Base-by-base conservation (phyloP, 306 rosid genomes). In the Sicyos edulis region DNA sequence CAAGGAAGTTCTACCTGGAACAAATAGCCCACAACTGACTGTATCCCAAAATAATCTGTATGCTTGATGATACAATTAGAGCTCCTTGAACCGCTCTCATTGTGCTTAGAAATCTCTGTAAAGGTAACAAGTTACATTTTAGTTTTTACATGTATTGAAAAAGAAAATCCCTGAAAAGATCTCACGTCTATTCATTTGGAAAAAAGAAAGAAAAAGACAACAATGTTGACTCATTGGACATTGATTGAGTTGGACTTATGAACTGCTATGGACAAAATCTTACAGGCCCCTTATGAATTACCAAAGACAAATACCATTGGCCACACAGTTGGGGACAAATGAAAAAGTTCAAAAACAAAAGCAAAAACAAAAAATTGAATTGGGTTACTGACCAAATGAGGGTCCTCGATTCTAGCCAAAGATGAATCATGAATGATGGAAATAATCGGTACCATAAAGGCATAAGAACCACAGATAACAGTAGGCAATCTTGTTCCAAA, bases 11-110 rank as follows among this genome's bases (percentile, higher is more conserved):
- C 59, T 77, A 95, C 99, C 99, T 87, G 74, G 99, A 91, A 80
- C 97, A 95, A 49, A 95, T 91, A 81, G 91, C 97, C 99, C 99
- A 95, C 60, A 91, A 64, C 71, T 95, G 99, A 80, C 99, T 95
- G 81, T 85, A 95, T 24, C 99, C 99, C 81, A 95, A 76, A 71
- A 95, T 88, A 63, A 95, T 91, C 75, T 95, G 96, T 86, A 95
- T 80, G 81, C 99, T 95, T 76, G 97, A 91, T 67, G 96, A 91
- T 63, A 86, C 91, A 66, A 95, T 91, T 24, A 86, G 78, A 61
- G 99, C 96, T 67, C 97, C 99, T 84, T 95, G 99, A 19, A 91
- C 96, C 74, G 97, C 99, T 79, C 89, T 87, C 97, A 91, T 95
- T 51, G 97, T 95, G 79, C 54, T 89, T 6, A 86, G 76, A 84